A percentile compares a stretch with the other conserved stretches of the same genome.
Evolutionary conservation across 768 basidiomycete genomes (phyloP).

Genomic region (Lentinula boryana): DNA sequence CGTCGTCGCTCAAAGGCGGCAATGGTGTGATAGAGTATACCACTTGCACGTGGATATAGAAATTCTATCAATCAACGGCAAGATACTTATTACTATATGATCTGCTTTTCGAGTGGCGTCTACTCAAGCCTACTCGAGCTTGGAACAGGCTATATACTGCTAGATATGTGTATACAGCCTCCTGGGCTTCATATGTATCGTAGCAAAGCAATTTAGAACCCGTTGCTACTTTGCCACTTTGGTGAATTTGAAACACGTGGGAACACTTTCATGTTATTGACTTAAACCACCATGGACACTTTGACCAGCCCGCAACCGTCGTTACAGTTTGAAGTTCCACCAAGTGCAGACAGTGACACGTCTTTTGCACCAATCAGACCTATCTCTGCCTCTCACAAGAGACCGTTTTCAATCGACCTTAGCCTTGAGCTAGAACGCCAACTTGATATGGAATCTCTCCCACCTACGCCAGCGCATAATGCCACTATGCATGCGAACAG

Average conservation of each 20-base stretch:
- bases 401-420: constrained; percentile 67
- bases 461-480: constrained; percentile 35
- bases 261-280: background rate
- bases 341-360: background rate
- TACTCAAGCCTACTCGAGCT: no score
- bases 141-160: no score
- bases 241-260: background rate
- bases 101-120: no score
- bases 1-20: no score
- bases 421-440: constrained; percentile 76
- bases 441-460: constrained; percentile 59
- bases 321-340: constrained; percentile 3
- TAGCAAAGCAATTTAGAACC: no score
- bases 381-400: constrained; percentile 9
- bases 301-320: constrained; percentile 1
- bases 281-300: background rate
- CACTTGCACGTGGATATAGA: no score
- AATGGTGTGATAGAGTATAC: no score
- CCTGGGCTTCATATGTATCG: no score
- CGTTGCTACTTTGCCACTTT: background rate
- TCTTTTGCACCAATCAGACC: constrained; percentile 1
- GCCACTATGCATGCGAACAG: constrained; percentile 9
- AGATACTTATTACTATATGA: no score
- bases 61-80: no score
- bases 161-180: no score